These are phyloP conservation scores for Lipomyces kockii DNA, from an alignment of 805 yeast species.

Conservation along the genomic window DNA sequence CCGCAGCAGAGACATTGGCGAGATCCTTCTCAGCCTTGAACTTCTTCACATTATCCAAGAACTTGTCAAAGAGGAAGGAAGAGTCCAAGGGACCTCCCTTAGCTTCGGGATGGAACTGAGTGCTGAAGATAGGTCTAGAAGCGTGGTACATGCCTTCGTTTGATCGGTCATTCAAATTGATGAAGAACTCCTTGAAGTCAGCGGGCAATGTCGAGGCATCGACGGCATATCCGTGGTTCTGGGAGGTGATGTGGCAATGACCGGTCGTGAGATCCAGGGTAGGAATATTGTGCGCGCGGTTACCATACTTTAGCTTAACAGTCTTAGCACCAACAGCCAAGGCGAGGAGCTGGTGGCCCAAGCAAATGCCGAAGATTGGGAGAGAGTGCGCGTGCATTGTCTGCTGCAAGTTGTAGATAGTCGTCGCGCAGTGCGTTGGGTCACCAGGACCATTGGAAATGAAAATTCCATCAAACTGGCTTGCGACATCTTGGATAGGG, in stretches of 20 bases:
- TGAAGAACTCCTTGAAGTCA: constrained; percentile 84
- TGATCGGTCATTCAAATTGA: constrained; percentile 91
- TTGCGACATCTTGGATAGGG: constrained; percentile 88
- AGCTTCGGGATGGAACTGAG: constrained; percentile 99
- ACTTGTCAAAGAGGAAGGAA: constrained; percentile 86
- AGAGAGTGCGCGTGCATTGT: constrained; percentile 70
- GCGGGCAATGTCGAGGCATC: constrained; percentile 74
- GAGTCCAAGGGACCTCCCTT: constrained; percentile 99
- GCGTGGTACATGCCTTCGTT: constrained; percentile 97
- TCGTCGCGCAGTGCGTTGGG: constrained; percentile 85
- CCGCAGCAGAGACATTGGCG: background rate
- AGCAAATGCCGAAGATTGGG: constrained; percentile 96
- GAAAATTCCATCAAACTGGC: constrained; percentile 92
- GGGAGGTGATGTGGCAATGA: constrained; percentile 97
- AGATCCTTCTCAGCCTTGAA: constrained; percentile 50
- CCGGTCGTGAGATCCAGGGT: constrained; percentile 89
- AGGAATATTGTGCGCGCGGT: constrained; percentile 99
- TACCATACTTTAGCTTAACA: constrained; percentile 91
- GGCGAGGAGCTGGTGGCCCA: constrained; percentile 96
- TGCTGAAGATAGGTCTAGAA: constrained; percentile 86
- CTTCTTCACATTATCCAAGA: constrained; percentile 67
- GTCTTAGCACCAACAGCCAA: constrained; percentile 96
- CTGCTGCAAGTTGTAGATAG: constrained; percentile 73
- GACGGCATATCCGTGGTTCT: constrained; percentile 98
- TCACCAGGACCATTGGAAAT: constrained; percentile 98